Base-by-base conservation (phyloP, 257 asterid species). In the Rubia yunnanensis region DNA sequence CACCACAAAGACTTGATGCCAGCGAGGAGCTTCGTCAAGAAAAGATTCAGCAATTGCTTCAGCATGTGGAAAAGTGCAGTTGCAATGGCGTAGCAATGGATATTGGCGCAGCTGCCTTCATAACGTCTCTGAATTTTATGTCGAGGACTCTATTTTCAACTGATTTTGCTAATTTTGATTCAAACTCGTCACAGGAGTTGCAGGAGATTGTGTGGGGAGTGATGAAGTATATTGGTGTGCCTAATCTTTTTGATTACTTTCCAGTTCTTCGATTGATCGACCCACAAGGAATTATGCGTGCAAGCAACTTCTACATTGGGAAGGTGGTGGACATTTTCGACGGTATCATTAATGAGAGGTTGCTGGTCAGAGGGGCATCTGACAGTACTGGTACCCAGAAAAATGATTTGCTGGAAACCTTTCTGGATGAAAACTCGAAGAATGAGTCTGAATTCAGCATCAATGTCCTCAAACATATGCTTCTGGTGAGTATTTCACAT, bases 1-100 rank as follows among this genome's bases (percentile, higher is more conserved):
- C 76, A 0, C 2, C 5, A 1, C 28, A 28, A 0, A 39, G 62
- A 52, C 73, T 81, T 6, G 73, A 75, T 11, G 73, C 64, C 0
- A 72, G 71, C 55, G 30, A 60, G 52, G 52, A 32, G 20, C 83
- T 81, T 23, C 73, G 79, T 5, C 73, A 39, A 24, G 75, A 78
- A 23, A 81, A 77, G 71, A 15, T 81, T 49, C 17, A 11, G 46
- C 61, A 66, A 14, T 31, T 78, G 10, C 54, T 32, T 1, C 41
- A 36, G 2, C 57, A 70, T 36, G 10, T 78, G 63, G 35, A 14
- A 4, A 31, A 53, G 5, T 68, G 81, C 18, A 67, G 76, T 66
- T 3, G 0, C 0, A 20, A 2, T 4, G 4, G 34, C 11, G 27
- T n/a, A 1, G 15, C 20, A 0, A 65, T 76, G 28, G 10, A 75